These are phyloP conservation scores for Leccinum broughii DNA, from an alignment of 768 basidiomycete species.

Conservation along the genomic window DNA sequence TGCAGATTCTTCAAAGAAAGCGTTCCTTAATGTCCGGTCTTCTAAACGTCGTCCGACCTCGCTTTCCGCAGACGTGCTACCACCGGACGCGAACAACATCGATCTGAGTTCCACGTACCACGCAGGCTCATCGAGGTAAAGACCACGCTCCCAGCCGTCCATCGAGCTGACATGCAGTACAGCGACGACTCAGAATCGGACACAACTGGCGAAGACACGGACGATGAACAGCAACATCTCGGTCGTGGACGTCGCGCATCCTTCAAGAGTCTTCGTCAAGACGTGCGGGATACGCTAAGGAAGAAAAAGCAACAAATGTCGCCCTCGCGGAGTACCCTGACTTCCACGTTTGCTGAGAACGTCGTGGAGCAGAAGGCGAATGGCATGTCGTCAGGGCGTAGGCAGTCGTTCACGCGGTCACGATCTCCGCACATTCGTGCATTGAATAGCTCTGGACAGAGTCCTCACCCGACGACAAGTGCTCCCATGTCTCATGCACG, in stretches of 20 bases:
- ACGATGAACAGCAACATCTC: constrained; percentile 47
- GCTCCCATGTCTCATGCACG: constrained; percentile 47
- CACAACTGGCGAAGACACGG: constrained; percentile 60
- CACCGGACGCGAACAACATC: constrained; percentile 36
- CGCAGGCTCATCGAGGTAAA: constrained; percentile 77
- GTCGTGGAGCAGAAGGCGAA: constrained; percentile 35
- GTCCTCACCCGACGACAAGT: constrained; percentile 36
- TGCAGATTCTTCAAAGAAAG: constrained; percentile 45
- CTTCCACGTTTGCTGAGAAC: constrained; percentile 26
- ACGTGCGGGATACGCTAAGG: constrained; percentile 26
- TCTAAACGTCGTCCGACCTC: constrained; percentile 29
- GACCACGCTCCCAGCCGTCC: constrained; percentile 17
- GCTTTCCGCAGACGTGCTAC: constrained; percentile 20
- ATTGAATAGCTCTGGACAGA: constrained; percentile 35
- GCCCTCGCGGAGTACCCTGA: constrained; percentile 27
- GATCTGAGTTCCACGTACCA: constrained; percentile 89
- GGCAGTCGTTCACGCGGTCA: constrained; percentile 66
- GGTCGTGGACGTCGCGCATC: constrained; percentile 47
- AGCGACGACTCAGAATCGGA: constrained; percentile 53
- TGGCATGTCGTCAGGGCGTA: constrained; percentile 35
- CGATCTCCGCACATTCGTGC: constrained; percentile 58
- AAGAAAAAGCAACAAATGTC: constrained; percentile 31
- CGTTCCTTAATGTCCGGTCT: constrained; percentile 31
- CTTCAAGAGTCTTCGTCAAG: constrained; percentile 30
- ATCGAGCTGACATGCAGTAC: constrained; percentile 21